Base-by-base conservation (phyloP, 2,329 filamentous ascomycete species). In the Lachnellula occidentalis region DNA sequence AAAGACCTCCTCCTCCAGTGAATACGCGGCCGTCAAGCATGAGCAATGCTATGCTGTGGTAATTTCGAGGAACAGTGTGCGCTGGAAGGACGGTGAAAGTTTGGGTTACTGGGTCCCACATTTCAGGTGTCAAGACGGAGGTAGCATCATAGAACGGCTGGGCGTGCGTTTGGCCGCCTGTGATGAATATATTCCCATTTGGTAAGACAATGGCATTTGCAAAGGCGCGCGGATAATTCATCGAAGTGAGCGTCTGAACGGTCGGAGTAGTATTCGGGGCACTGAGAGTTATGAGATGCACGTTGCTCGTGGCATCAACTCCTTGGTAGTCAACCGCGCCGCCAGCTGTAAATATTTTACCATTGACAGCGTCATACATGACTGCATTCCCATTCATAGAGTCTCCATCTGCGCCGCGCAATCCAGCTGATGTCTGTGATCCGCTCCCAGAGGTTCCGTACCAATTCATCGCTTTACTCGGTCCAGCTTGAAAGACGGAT, bases 361-460 rank as follows among this genome's bases (percentile, higher is more conserved):
- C 80, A 1, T 61, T 64, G 0, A 69, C 65, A 45, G 79, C 78
- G 60, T 83, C 80, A 59, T 77, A 83, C 79, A 84, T 82, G 57
- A 79, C 73, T 5, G 75, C 74, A 47, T 74, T 76, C 12, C 79
- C 81, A 54, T 73, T 76, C 81, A 84, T 84, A 2, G 78, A 68
- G 57, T 81, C 73, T 11, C 72, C 65, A 31, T 75, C 73, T 7
- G 70, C 70, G 21, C 66, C 69, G 4, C 78, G 70, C 3, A 57
- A 68, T 0, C 79, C 79, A 1, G 78, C 79, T 9, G 64, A 58
- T 3, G 60, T 58, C 15, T 72, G 62, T 15, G 65, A 64, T 1
- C 80, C 80, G 34, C 64, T 66, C 5, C 73, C 75, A 1, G 61
- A 61, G 0, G 74, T 78, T 34, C 70, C 69, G 60, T 77, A 83